A percentile compares a stretch with the other conserved stretches of the same genome.
These are phyloP conservation scores for Phytophthora sp. DNA, from an alignment of 352 stramenopile species.

Conservation along the genomic window DNA sequence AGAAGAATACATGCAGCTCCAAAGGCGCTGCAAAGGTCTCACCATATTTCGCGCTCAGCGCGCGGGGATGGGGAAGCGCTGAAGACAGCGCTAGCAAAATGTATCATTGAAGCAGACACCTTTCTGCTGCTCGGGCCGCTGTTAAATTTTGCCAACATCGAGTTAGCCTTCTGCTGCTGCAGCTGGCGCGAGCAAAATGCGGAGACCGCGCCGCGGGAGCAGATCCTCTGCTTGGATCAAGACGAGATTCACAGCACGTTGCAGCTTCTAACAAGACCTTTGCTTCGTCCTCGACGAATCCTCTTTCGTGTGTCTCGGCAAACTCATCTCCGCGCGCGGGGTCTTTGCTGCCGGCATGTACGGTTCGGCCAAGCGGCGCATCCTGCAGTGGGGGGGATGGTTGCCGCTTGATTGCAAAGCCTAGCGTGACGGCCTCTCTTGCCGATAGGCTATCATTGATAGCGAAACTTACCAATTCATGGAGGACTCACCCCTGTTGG, in stretches of 20 bases:
- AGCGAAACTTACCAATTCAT: too few species aligned
- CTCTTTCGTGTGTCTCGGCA: slow-evolving; percentile 16
- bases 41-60: background rate
- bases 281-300: slow-evolving; percentile 5
- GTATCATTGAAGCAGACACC: too few species aligned
- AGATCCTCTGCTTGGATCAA: slow-evolving; percentile 12
- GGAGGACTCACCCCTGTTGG: too few species aligned
- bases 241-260: slow-evolving; percentile 13
- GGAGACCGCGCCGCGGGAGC: background rate
- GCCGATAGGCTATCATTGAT: too few species aligned
- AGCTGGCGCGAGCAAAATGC: slow-evolving; percentile 11
- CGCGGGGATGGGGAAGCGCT: background rate
- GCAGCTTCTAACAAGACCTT: background rate
- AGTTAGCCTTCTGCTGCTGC: slow-evolving; percentile 15
- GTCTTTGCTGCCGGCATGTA: slow-evolving; percentile 1
- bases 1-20: too few species aligned
- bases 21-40: too few species aligned
- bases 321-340: slow-evolving; percentile 16
- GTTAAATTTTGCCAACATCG: slow-evolving; percentile 25
- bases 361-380: background rate
- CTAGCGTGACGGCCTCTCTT: too few species aligned
- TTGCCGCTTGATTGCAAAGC: slow-evolving; percentile 17
- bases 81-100: too few species aligned
- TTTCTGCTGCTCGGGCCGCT: background rate
- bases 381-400: background rate